These are phyloP conservation scores for Stephanodiscus minutulus DNA, from an alignment of 108 stramenopile genomes.

Conservation along the genomic window DNA sequence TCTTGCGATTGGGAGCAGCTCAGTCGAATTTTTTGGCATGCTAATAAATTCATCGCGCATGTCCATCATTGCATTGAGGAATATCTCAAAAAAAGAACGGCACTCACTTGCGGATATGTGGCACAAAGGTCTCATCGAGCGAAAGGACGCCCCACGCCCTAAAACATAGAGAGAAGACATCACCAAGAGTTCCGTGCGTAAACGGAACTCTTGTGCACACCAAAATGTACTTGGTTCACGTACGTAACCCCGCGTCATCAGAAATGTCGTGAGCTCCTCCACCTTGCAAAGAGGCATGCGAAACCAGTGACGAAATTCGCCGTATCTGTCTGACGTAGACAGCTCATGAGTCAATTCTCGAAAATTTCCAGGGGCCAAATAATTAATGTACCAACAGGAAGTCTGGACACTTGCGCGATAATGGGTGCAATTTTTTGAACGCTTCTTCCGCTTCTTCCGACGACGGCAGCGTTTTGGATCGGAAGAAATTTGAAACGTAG, in stretches of 20 bases:
- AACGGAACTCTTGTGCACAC: neutral
- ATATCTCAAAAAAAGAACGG: neutral
- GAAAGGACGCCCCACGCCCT: neutral
- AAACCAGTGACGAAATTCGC: conserved; percentile 10
- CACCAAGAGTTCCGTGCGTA: neutral
- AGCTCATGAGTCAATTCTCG: neutral
- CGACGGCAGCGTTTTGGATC: too few relatives aligned
- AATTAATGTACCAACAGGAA: too few relatives aligned
- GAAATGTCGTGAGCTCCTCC: neutral
- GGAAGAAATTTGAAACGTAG: too few relatives aligned
- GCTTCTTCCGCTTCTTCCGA: too few relatives aligned
- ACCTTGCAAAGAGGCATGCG: conserved; percentile 12
- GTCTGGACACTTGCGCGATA: conserved; percentile 1
- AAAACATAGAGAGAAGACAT: conserved; percentile 1
- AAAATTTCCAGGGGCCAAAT: too few relatives aligned
- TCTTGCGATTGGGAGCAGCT: neutral
- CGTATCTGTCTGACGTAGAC: neutral
- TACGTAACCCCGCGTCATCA: neutral
- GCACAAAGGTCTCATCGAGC: neutral
- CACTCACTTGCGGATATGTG: neutral
- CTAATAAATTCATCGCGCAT: neutral
- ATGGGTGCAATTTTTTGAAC: too few relatives aligned
- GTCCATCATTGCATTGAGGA: neutral
- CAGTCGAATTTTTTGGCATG: neutral
- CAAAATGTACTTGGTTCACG: neutral